Conservation (phyloP, 73 alveolate species). For the Stentor roeselii region DNA sequence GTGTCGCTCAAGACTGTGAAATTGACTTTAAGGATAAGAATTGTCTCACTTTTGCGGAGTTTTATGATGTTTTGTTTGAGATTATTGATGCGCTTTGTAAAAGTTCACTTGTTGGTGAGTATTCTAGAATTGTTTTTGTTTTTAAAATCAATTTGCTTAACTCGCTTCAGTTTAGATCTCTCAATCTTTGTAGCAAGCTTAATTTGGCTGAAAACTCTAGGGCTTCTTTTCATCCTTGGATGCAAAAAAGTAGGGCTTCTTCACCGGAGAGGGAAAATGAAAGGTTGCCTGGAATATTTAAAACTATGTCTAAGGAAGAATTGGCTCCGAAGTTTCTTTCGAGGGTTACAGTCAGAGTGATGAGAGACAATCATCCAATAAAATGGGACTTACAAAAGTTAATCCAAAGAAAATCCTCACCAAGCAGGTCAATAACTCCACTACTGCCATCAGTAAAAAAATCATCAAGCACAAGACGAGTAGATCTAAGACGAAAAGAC, state of each 20-base stretch:
- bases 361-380: not conserved
- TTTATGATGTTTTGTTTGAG: slow-evolving; percentile 6
- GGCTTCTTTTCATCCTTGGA: not conserved
- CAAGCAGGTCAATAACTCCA: not conserved
- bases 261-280: no score
- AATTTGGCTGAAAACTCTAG: not conserved
- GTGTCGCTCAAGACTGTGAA: not conserved
- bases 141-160: not conserved
- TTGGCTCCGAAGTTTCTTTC: not conserved
- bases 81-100: not conserved
- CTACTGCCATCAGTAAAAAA: not conserved
- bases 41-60: slow-evolving; percentile 19
- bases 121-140: not conserved
- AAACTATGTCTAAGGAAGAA: not conserved
- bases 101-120: slow-evolving; percentile 8
- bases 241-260: no score
- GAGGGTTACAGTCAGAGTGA: not conserved
- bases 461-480: not conserved
- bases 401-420: not conserved
- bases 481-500: not conserved
- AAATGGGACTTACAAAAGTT: not conserved
- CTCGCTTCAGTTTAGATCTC: not conserved
- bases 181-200: not conserved
- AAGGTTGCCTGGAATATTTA: not conserved
- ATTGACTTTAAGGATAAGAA: not conserved